Base-by-base conservation (phyloP, 202 grass and related monocot genomes). In the Zoysia matrella region DNA sequence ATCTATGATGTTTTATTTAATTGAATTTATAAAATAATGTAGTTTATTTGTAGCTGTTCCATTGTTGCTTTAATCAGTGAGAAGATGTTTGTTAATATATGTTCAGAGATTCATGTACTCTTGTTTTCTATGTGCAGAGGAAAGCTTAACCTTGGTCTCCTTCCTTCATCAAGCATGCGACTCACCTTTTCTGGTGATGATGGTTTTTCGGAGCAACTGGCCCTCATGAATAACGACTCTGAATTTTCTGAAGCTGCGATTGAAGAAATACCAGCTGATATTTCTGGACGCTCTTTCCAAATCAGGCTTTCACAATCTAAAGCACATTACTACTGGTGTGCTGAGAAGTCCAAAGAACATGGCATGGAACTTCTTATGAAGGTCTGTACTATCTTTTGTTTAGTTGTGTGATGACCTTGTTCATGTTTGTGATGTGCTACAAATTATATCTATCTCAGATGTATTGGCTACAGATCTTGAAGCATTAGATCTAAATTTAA, bases 291-390 rank as follows among this genome's bases (percentile, higher is more conserved):
- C 42, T 95, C 92, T 72, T 98, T 98, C 43, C 30, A 87, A n/a
- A 60, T 98, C 40, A 93, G 85, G 73, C 62, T 92, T 70, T 88
- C 84, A 61, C 77, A 86, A 61, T 89, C 82, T 87, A 76, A 86
- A 80, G 78, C 66, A 63, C 87, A 90, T 60, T 98, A 98, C 79
- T 98, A 98, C 87, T 98, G 96, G 96, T 90, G 93, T 41, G 92
- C 96, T 50, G 91, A 98, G 68, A 98, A 93, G 72, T 98, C 91
- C n/a, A 90, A 87, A 61, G 69, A 87, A 77, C 77, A 87, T 42
- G 96, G 96, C 80, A 87, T 81, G 69, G 83, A 93, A 45, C 89
- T 98, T 80, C 88, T 98, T 80, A 47, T 75, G 60, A 93, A 98
- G 90, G 95, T 98, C 66, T 80, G 71, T 84, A 50, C 30, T 81